A percentile compares a stretch with the other conserved stretches of the same genome.
Evolutionary conservation across 1,284 basidiomycete genomes (phyloP).

Genomic region (Cryptococcus sp.): DNA sequence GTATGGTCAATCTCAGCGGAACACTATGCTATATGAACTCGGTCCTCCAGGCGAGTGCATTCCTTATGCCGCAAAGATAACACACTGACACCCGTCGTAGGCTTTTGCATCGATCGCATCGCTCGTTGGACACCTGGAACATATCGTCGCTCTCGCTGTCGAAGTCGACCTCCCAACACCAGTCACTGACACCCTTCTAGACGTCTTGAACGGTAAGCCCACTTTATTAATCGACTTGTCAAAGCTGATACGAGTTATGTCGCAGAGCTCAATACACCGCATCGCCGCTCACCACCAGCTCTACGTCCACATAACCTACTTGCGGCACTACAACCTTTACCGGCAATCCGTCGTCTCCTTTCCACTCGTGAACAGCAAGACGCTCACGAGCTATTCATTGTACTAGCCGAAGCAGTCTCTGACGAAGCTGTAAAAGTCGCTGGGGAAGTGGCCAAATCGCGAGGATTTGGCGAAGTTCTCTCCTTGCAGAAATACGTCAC

Average conservation of each 20-base stretch:
- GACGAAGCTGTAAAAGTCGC: conserved; percentile 63
- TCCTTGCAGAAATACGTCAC: conserved; percentile 30
- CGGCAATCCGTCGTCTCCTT: conserved; percentile 66
- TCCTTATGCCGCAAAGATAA: neutral
- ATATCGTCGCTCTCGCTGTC: conserved; percentile 71
- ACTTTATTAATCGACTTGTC: neutral
- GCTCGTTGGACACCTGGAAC: conserved; percentile 70
- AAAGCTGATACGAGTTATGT: neutral
- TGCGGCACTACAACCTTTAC: conserved; percentile 63
- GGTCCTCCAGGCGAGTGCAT: conserved; percentile 70
- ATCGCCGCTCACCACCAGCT: conserved; percentile 58
- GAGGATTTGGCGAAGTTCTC: conserved; percentile 36
- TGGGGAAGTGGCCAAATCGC: conserved; percentile 31
- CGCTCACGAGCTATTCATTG: conserved; percentile 91
- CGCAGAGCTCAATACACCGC: conserved; percentile 71
- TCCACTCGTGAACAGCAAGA: conserved; percentile 89
- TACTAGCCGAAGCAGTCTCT: conserved; percentile 82
- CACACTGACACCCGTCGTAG: conserved; percentile 51
- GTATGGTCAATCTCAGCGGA: conserved; percentile 88
- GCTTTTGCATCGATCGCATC: conserved; percentile 79
- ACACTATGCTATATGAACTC: conserved; percentile 96
- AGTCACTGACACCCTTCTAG: conserved; percentile 73
- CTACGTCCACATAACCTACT: conserved; percentile 73
- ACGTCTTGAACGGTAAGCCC: conserved; percentile 64
- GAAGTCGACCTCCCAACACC: conserved; percentile 75